Percentiles rank a stretch among this genome's conserved stretches.
These are phyloP conservation scores for Colletotrichum shisoi DNA, from an alignment of 2,329 filamentous ascomycete genomes.

Conservation along the genomic window DNA sequence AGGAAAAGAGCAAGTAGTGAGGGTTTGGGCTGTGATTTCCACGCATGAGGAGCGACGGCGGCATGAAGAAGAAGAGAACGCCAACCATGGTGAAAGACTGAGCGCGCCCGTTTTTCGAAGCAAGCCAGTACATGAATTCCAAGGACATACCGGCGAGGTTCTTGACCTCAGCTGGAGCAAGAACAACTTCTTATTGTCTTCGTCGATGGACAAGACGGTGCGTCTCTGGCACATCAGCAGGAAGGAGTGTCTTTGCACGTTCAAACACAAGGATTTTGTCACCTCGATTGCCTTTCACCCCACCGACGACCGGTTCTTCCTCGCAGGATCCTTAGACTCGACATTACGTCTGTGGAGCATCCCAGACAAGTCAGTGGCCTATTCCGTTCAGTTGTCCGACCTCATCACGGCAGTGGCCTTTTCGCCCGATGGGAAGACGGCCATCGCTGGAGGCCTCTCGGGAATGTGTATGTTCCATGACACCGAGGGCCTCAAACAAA, in stretches of 20 bases:
- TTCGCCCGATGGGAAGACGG: slow-evolving; percentile 86
- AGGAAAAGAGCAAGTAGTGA: slow-evolving; percentile 83
- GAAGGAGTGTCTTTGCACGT: slow-evolving; percentile 86
- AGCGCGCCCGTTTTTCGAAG: slow-evolving; percentile 90
- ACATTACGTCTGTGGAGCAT: slow-evolving; percentile 95
- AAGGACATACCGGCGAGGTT: slow-evolving; percentile 84
- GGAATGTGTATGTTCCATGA: slow-evolving; percentile 91
- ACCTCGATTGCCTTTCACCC: slow-evolving; percentile 96
- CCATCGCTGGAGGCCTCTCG: slow-evolving; percentile 86
- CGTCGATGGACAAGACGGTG: slow-evolving; percentile 98
- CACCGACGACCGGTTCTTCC: slow-evolving; percentile 92
- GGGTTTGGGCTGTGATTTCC: slow-evolving; percentile 88
- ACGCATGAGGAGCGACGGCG: slow-evolving; percentile 78
- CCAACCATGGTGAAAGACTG: slow-evolving; percentile 65
- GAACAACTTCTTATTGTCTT: slow-evolving; percentile 95
- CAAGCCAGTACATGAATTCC: slow-evolving; percentile 79
- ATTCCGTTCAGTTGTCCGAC: slow-evolving; percentile 76
- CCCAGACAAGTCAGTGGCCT: slow-evolving; percentile 92
- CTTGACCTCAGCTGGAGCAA: slow-evolving; percentile 98
- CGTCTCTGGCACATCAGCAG: slow-evolving; percentile 90
- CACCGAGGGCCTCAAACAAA: slow-evolving; percentile 84
- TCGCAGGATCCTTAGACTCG: slow-evolving; percentile 89
- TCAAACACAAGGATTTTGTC: slow-evolving; percentile 94
- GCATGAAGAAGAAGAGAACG: slow-evolving; percentile 73
- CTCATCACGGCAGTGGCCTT: slow-evolving; percentile 95